A percentile compares a stretch with the other conserved stretches of the same genome.
Evolutionary conservation across 805 yeast genomes (phyloP).

Genomic region (Kluyveromyces lactis): DNA sequence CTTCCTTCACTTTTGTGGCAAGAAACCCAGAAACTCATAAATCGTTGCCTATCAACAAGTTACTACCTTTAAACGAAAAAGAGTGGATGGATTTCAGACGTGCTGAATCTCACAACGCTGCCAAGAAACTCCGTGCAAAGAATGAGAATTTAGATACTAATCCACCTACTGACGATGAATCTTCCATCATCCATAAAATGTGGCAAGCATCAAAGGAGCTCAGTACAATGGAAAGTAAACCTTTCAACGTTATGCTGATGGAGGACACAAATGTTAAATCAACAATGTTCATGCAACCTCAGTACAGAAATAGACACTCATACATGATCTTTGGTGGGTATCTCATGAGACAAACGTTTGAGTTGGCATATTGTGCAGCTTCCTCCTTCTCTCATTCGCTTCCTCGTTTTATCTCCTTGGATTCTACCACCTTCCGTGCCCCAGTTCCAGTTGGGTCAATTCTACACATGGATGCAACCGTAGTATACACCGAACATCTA

Average conservation of each 20-base stretch:
- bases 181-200: constrained; percentile 65
- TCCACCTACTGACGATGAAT: constrained; percentile 73
- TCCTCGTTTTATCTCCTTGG: constrained; percentile 85
- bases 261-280: constrained; percentile 62
- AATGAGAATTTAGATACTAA: constrained; percentile 48
- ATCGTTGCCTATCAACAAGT: constrained; percentile 76
- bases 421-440: constrained; percentile 82
- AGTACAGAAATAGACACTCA: constrained; percentile 88
- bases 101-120: constrained; percentile 84
- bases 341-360: constrained; percentile 84
- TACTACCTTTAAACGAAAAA: constrained; percentile 63
- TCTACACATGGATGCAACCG: constrained; percentile 69
- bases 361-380: constrained; percentile 86
- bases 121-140: constrained; percentile 72
- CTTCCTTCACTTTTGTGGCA: constrained; percentile 92
- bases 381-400: constrained; percentile 80
- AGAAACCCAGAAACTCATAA: constrained; percentile 89
- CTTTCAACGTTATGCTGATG: constrained; percentile 56
- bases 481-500: constrained; percentile 79
- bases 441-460: constrained; percentile 97
- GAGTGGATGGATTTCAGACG: constrained; percentile 81
- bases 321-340: constrained; percentile 96
- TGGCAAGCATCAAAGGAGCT: constrained; percentile 49
- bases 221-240: constrained; percentile 29
- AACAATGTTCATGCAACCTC: constrained; percentile 91